Base-by-base conservation (phyloP, 2,329 filamentous ascomycete genomes). In the Ceratocystiopsis minuta region DNA sequence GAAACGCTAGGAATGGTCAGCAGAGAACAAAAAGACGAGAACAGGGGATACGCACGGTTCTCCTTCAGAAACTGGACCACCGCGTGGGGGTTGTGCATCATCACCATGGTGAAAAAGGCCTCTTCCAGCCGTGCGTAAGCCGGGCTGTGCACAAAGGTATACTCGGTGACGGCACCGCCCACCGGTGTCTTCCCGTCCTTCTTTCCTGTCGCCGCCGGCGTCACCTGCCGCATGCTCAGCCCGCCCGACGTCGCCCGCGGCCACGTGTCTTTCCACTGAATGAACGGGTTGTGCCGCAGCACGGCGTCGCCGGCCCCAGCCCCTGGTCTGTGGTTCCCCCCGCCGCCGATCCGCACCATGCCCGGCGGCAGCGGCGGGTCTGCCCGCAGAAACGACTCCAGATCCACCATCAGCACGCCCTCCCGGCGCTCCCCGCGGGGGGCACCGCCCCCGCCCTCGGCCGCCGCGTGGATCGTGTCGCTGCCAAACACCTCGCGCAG, bases 191-290 rank as follows among this genome's bases (percentile, higher is more conserved):
- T 28, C 6, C 24, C 24, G 24, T 28, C 24, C 24, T 28, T 28
- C 24, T 28, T 28, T 17, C 17, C 4, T 16, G 4, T 34, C 3
- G 17, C 10, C 16, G 33, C 20, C 15, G 34, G 9, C 33, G 39
- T 40, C 18, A 47, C 18, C 40, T 45, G 42, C 40, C 35, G 40
- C 87, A 98, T 94, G 10, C 77, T 78, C 43, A 98, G 64, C 0
- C 90, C 90, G 15, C 81, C 83, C 32, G 80, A 78, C 1, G 84
- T 74, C 40, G 78, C 77, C 31, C 74, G 68, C 4, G 86, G 87
- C 87, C 87, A 95, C 40, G 82, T 75, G 48, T 90, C 84, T 53
- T 85, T 87, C 38, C 83, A 84, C 50, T 86, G 80, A 45, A 93
- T 75, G 54, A 94, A 88, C 13, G 83, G 69, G 53, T 94, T 95